Evolutionary conservation across 306 rosid species (phyloP).

Genomic region (Ceratonia siliqua): DNA sequence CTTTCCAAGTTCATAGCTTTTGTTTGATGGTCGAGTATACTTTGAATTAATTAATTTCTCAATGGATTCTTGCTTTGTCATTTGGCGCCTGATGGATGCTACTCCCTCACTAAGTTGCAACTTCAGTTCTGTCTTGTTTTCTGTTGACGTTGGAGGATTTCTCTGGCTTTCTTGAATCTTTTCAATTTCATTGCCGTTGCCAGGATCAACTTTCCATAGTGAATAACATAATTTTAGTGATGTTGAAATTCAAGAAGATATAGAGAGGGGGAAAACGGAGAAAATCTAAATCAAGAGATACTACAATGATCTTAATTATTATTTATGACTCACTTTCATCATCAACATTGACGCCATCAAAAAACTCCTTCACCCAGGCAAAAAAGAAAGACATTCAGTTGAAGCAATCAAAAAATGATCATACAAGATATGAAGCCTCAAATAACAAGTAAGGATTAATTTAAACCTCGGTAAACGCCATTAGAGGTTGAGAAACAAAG

Average conservation of each 20-base stretch:
- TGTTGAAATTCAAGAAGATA: slow-evolving; percentile 30
- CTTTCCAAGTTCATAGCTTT: slow-evolving; percentile 27
- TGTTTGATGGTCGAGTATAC: background rate
- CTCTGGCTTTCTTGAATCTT: slow-evolving; percentile 37
- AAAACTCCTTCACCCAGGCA: slow-evolving; percentile 45
- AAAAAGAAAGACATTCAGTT: slow-evolving; percentile 9
- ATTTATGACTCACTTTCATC: slow-evolving; percentile 68
- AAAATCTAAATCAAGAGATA: background rate
- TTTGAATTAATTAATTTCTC: background rate
- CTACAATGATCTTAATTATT: slow-evolving; percentile 11
- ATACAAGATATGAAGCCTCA: background rate
- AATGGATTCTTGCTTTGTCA: slow-evolving; percentile 28
- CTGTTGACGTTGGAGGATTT: slow-evolving; percentile 34
- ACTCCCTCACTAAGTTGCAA: slow-evolving; percentile 31
- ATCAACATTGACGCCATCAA: slow-evolving; percentile 66
- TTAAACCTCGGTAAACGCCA: slow-evolving; percentile 50
- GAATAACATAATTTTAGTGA: slow-evolving; percentile 25
- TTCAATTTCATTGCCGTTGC: slow-evolving; percentile 28
- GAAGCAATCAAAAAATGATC: slow-evolving; percentile 19
- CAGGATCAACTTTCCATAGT: slow-evolving; percentile 49
- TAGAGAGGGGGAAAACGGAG: background rate
- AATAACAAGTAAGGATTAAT: background rate
- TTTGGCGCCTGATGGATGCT: slow-evolving; percentile 21
- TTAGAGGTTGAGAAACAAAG: slow-evolving; percentile 38
- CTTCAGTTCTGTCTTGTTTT: slow-evolving; percentile 24